Percentiles rank a stretch among this genome's conserved stretches.
Conservation (phyloP, 1,139 yeast genomes). For the Zygosaccharomyces pseudobailii region DNA sequence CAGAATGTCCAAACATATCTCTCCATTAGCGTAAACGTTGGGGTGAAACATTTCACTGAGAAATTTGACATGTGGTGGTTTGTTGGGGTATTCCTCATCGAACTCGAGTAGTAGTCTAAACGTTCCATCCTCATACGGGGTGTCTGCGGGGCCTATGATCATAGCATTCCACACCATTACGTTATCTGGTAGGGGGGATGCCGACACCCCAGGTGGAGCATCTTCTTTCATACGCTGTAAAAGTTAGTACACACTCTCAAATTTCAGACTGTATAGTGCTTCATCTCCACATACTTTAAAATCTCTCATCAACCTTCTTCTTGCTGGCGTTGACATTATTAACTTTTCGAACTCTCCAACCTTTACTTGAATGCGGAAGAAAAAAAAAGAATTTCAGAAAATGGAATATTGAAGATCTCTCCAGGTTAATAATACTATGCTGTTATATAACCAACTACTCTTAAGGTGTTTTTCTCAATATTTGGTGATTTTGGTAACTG, state of each 20-base stretch:
- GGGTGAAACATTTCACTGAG: conserved; percentile 97
- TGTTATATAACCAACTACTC: background rate
- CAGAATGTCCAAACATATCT: conserved; percentile 87
- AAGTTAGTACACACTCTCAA: conserved; percentile 1
- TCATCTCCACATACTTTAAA: conserved; percentile 57
- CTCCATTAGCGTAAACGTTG: conserved; percentile 93
- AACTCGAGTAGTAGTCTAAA: conserved; percentile 81
- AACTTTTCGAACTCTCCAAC: background rate
- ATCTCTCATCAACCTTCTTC: conserved; percentile 98
- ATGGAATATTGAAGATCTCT: background rate
- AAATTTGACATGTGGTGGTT: conserved; percentile 91
- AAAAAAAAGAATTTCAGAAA: no score
- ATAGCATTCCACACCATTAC: conserved; percentile 99
- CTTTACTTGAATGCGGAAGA: background rate
- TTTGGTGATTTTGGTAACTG: background rate
- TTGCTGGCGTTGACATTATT: conserved; percentile 91
- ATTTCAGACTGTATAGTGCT: background rate
- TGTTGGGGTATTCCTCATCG: conserved; percentile 96
- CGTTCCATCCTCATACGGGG: conserved; percentile 98
- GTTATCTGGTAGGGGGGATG: conserved; percentile 93
- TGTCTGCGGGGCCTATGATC: conserved; percentile 94
- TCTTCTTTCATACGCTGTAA: conserved; percentile 88
- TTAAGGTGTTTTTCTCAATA: background rate
- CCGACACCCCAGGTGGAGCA: conserved; percentile 97
- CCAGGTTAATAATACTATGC: background rate